Evolutionary conservation across 108 stramenopile genomes (phyloP), one percentile per base, ranked within the genome.

Genomic region (Thalassiosira profunda): DNA sequence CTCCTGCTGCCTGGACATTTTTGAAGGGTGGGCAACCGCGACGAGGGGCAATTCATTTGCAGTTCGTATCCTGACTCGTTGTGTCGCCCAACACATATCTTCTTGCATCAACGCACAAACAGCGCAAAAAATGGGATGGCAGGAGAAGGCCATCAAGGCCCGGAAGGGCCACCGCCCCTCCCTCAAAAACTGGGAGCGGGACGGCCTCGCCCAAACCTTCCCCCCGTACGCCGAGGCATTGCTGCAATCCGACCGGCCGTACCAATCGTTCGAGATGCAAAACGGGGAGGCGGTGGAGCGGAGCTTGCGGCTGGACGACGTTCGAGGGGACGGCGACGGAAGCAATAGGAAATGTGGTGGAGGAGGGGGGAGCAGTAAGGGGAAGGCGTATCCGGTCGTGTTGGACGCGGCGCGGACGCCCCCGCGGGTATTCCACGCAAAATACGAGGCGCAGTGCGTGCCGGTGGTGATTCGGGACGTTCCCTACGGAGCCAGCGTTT

Each of bases 391-490:
- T 54, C 93, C 93, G 3, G 76, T 70, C 5, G 48, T 91, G 4
- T 62, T 96, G 58, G 90, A 96, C 45, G 85, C 84, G 7, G 60
- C 58, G 4, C 57, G 60, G 0, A 53, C 80, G 9, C 64, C 87
- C 1, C 47, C 75, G 6, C 69, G 80, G 58, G 81, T 78, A 26
- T 96, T 93, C 53, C 73, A 79, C 18, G 54, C 77, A 24, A n/a
- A 55, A 35, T 92, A 86, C 47, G 91, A 95, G 64, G 61, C 70
- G 5, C 42, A 64, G 2, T 34, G 66, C 21, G 77, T 92, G 33
- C 94, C 94, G 2, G 79, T 67, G 23, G 82, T 96, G 29, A 90
- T 96, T 67, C 63, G 72, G 12, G 69, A 82, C 47, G 81, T 96
- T 44, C 88, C 88, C 8, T 69, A 74, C 31, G 90, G 87, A 14